Evolutionary conservation across 83 land plant species (phyloP).

Genomic region (Diphasiastrum complanatum): DNA sequence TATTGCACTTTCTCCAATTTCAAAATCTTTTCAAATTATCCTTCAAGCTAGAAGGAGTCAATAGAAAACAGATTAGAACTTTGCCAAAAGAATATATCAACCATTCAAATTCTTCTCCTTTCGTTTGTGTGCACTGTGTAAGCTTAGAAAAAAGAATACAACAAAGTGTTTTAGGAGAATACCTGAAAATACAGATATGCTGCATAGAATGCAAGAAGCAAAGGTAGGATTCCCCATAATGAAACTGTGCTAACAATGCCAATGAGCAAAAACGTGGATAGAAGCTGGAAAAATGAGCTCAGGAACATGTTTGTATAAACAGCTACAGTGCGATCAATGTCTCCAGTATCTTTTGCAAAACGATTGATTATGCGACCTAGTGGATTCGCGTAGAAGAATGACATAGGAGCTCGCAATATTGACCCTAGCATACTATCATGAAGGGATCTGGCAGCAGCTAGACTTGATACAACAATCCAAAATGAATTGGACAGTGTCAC

Average conservation of each 20-base stretch:
- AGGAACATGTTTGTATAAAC: conserved; percentile 56
- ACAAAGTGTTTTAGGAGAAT: not conserved
- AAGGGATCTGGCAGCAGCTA: conserved; percentile 66
- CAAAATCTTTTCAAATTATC: too few species aligned
- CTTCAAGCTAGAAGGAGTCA: too few species aligned
- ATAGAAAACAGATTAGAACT: too few species aligned
- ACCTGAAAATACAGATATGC: conserved; percentile 90
- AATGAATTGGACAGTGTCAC: conserved; percentile 66
- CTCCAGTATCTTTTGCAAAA: conserved; percentile 90
- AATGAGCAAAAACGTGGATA: conserved; percentile 87
- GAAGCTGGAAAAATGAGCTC: conserved; percentile 56
- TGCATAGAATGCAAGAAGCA: conserved; percentile 70
- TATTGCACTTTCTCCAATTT: too few species aligned
- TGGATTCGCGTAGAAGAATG: conserved; percentile 93
- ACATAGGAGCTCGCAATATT: conserved; percentile 88
- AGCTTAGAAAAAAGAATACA: not conserved
- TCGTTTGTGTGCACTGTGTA: too few species aligned
- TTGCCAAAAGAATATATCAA: too few species aligned
- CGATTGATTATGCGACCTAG: conserved; percentile 85
- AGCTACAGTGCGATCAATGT: conserved; percentile 83
- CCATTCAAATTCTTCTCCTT: too few species aligned
- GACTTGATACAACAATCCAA: conserved; percentile 78
- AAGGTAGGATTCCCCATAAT: conserved; percentile 94
- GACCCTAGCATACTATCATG: conserved; percentile 77
- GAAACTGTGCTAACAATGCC: conserved; percentile 87